Evolutionary conservation across 1,139 yeast species (phyloP).

Genomic region (Petasospora rhodanensis): DNA sequence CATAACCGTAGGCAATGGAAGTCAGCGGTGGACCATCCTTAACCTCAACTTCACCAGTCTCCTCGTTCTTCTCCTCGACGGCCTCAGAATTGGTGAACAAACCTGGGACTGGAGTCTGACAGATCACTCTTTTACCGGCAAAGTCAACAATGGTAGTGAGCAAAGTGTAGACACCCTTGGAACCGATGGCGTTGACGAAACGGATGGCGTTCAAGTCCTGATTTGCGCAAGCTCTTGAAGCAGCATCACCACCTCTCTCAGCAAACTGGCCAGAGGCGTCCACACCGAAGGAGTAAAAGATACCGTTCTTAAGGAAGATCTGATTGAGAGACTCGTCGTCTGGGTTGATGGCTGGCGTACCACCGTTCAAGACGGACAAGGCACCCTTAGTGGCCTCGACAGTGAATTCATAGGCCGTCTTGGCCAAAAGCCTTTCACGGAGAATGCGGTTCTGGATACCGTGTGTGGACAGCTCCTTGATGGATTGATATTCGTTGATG

Average conservation of each 20-base stretch:
- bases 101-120: constrained; percentile 99
- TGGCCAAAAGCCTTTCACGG: constrained; percentile 71
- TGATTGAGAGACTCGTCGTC: constrained; percentile 53
- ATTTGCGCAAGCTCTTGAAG: constrained; percentile 75
- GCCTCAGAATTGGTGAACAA: constrained; percentile 48
- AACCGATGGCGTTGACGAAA: constrained; percentile 62
- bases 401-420: constrained; percentile 75
- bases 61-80: constrained; percentile 28
- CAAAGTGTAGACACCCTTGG: constrained; percentile 61
- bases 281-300: constrained; percentile 77
- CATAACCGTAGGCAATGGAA: constrained; percentile 73
- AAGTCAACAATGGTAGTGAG: constrained; percentile 84
- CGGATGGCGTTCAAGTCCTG: constrained; percentile 78
- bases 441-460: constrained; percentile 63
- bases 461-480: constrained; percentile 62
- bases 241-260: constrained; percentile 73
- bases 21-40: constrained; percentile 29
- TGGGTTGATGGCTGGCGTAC: constrained; percentile 76
- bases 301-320: constrained; percentile 74
- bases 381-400: constrained; percentile 78
- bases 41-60: constrained; percentile 26
- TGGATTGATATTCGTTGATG: constrained; percentile 86
- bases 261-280: constrained; percentile 71
- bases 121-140: constrained; percentile 80
- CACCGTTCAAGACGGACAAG: constrained; percentile 67